These are phyloP conservation scores for Sarocladium kiliense DNA, from an alignment of 2,329 filamentous ascomycete species.

Conservation along the genomic window DNA sequence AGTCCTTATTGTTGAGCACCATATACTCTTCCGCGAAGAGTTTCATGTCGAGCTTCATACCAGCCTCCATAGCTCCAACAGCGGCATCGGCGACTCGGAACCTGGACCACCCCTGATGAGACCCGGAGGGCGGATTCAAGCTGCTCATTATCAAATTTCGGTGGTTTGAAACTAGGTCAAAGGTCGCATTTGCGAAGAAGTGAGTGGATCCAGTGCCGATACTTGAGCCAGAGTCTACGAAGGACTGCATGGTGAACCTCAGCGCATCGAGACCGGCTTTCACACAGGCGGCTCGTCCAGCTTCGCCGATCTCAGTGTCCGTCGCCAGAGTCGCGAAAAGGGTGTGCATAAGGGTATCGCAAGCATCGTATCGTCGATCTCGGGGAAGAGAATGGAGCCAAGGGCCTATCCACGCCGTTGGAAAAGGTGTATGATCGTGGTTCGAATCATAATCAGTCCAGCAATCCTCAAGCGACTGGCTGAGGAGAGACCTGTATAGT, in stretches of 20 bases:
- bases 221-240: conserved; percentile 38
- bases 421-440: conserved; percentile 50
- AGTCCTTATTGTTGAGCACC: conserved; percentile 52
- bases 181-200: conserved; percentile 58
- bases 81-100: conserved; percentile 40
- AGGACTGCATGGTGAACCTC: conserved; percentile 51
- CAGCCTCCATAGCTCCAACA: conserved; percentile 44
- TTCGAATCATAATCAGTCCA: conserved; percentile 34
- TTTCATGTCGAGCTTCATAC: conserved; percentile 42
- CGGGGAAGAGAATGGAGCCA: conserved; percentile 74
- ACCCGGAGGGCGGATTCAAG: conserved; percentile 13
- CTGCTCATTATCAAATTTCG: conserved; percentile 23
- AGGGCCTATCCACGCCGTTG: conserved; percentile 72
- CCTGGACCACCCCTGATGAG: conserved; percentile 31
- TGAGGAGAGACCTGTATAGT: conserved; percentile 55
- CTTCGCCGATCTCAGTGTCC: conserved; percentile 46
- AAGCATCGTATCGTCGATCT: conserved; percentile 72
- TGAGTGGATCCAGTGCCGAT: conserved; percentile 48
- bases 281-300: conserved; percentile 57
- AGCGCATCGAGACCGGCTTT: conserved; percentile 60
- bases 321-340: conserved; percentile 62
- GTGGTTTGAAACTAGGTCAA: conserved; percentile 61
- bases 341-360: conserved; percentile 71
- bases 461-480: conserved; percentile 49
- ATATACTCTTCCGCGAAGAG: conserved; percentile 40